A percentile compares a stretch with the other conserved stretches of the same genome.
Evolutionary conservation across 1,284 basidiomycete genomes (phyloP).

Genomic region (Cryptococcus depauperatus): DNA sequence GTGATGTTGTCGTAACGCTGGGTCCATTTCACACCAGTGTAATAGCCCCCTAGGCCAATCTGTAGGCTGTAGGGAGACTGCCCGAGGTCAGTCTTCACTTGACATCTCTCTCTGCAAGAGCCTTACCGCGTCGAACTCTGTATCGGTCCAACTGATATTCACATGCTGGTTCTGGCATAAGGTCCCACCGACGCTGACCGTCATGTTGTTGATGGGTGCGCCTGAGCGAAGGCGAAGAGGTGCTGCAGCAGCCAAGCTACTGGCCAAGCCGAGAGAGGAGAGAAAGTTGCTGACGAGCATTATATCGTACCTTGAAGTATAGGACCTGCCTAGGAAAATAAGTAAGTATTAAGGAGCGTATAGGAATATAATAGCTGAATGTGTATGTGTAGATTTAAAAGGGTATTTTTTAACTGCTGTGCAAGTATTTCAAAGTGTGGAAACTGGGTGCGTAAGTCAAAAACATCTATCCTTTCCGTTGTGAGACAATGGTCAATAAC

Average conservation of each 20-base stretch:
- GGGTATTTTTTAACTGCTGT: too few relatives aligned
- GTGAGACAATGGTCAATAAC: too few relatives aligned
- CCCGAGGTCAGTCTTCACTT: too few relatives aligned
- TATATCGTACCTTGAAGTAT: too few relatives aligned
- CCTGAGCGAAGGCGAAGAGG: slow-evolving; percentile 2
- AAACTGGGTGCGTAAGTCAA: too few relatives aligned
- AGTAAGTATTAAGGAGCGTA: too few relatives aligned
- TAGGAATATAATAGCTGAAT: too few relatives aligned
- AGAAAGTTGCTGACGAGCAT: not conserved
- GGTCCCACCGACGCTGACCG: not conserved
- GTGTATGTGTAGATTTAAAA: too few relatives aligned
- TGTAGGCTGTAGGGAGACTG: slow-evolving; percentile 9
- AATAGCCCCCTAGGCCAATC: slow-evolving; percentile 11
- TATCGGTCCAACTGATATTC: slow-evolving; percentile 6
- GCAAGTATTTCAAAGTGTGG: too few relatives aligned
- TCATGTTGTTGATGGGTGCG: slow-evolving; percentile 8
- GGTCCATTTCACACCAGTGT: slow-evolving; percentile 8
- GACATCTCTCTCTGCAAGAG: too few relatives aligned
- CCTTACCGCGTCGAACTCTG: slow-evolving; percentile 7
- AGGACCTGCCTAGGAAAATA: too few relatives aligned
- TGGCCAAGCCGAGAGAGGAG: not conserved
- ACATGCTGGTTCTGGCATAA: slow-evolving; percentile 1
- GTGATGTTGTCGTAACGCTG: slow-evolving; percentile 9
- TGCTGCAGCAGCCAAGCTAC: not conserved
- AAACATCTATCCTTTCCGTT: too few relatives aligned